These are phyloP conservation scores for Yamadazyma takamatsuzukensis DNA, from an alignment of 805 yeast species.

Conservation along the genomic window DNA sequence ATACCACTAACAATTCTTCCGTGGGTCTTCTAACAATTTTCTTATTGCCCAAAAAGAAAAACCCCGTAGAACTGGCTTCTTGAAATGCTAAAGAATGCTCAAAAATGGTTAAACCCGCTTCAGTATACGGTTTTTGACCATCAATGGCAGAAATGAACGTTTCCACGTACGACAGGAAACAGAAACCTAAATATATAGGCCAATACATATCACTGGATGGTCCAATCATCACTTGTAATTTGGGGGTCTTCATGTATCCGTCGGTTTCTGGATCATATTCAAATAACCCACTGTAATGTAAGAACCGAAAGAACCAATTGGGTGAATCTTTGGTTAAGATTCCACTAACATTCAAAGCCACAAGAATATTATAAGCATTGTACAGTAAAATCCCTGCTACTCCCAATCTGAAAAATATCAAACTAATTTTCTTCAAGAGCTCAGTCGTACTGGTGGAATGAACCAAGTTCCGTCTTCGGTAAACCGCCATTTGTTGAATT, in stretches of 20 bases:
- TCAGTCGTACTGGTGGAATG: slow-evolving; percentile 12
- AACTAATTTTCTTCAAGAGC: slow-evolving; percentile 17
- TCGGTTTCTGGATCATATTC: slow-evolving; percentile 20
- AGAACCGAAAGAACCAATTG: slow-evolving; percentile 12
- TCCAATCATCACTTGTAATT: slow-evolving; percentile 30
- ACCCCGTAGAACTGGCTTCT: slow-evolving; percentile 50
- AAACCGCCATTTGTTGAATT: slow-evolving; percentile 17
- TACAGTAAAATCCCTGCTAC: slow-evolving; percentile 22
- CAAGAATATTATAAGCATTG: slow-evolving; percentile 25
- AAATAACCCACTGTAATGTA: slow-evolving; percentile 16
- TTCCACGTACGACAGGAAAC: slow-evolving; percentile 62
- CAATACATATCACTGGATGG: slow-evolving; percentile 55
- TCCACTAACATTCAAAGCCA: slow-evolving; percentile 24
- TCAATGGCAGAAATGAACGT: slow-evolving; percentile 57
- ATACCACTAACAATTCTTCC: slow-evolving; percentile 47
- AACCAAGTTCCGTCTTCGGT: slow-evolving; percentile 11
- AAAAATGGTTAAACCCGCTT: slow-evolving; percentile 67
- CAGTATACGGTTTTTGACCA: slow-evolving; percentile 55
- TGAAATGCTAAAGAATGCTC: slow-evolving; percentile 76
- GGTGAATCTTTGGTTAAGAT: slow-evolving; percentile 13
- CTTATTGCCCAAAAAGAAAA: slow-evolving; percentile 20
- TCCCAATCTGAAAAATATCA: slow-evolving; percentile 23
- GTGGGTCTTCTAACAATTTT: slow-evolving; percentile 39
- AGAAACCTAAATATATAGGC: slow-evolving; percentile 54
- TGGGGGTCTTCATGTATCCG: slow-evolving; percentile 28